A percentile compares a stretch with the other conserved stretches of the same genome.
These are phyloP conservation scores for Salix exigua DNA, from an alignment of 345 rosid species.

Conservation along the genomic window DNA sequence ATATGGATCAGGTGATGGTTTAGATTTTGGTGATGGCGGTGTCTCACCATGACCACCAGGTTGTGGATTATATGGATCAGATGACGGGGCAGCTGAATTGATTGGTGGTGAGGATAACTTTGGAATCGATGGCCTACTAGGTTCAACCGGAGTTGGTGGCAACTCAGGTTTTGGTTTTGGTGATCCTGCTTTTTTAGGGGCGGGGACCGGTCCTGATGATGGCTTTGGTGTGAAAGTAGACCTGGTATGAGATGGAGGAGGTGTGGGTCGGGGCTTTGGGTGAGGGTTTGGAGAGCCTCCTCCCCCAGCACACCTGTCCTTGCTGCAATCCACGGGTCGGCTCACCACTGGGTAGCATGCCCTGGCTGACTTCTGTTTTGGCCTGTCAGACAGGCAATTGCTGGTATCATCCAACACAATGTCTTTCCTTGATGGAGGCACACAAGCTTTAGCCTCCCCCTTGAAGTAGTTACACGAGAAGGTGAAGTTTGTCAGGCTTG, in stretches of 20 bases:
- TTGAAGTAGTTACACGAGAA: constrained; percentile 57
- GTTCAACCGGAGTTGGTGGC: background rate
- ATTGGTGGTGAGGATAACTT: background rate
- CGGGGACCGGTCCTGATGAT: background rate
- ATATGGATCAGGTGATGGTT: background rate
- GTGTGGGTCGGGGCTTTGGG: constrained; percentile 10
- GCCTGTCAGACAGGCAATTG: constrained; percentile 55
- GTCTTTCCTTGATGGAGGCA: constrained; percentile 23
- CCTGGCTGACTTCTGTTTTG: constrained; percentile 37
- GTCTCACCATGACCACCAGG: background rate
- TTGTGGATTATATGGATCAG: background rate
- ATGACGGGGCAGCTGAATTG: background rate
- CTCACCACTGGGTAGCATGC: constrained; percentile 46
- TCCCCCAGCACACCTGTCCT: constrained; percentile 38
- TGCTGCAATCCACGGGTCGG: constrained; percentile 66
- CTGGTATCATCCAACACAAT: constrained; percentile 36
- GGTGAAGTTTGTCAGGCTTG: constrained; percentile 48
- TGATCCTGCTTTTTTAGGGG: constrained; percentile 10
- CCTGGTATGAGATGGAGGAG: constrained; percentile 18
- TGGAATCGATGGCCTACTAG: background rate
- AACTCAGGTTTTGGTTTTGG: background rate
- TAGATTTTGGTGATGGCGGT: background rate
- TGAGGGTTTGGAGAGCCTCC: background rate
- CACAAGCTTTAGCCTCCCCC: constrained; percentile 44
- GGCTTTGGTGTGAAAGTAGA: constrained; percentile 12